phyloP scores from a whole-genome alignment of 805 yeast genomes.

The Schizosaccharomyces japonicus region DNA sequence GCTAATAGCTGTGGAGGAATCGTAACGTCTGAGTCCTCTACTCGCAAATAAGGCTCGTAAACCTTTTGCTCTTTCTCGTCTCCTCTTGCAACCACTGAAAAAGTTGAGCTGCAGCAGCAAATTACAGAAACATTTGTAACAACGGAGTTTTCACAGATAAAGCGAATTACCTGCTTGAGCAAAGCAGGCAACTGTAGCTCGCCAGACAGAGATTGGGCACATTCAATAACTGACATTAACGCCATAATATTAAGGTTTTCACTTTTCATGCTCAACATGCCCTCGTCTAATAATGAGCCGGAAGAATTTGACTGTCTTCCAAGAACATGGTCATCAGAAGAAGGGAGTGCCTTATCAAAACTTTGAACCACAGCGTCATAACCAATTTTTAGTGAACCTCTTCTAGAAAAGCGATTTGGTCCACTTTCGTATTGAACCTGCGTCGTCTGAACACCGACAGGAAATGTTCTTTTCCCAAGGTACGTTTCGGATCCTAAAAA shows the following conservation, averaged over 20 bases:
- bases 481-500: no score
- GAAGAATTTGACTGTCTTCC: no score
- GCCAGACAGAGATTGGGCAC: slow-evolving; percentile 11
- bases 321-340: no score
- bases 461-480: no score
- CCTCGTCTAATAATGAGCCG: no score
- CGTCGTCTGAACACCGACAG: no score
- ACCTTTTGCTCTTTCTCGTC: slow-evolving; percentile 8
- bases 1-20: neutral
- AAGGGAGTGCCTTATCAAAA: no score
- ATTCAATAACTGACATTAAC: slow-evolving; percentile 10
- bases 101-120: slow-evolving; percentile 7
- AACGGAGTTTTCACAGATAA: slow-evolving; percentile 10
- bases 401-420: no score
- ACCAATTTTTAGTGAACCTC: no score
- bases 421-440: no score
- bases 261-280: no score
- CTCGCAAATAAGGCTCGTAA: neutral
- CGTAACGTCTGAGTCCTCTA: neutral
- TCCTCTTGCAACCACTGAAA: slow-evolving; percentile 10
- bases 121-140: slow-evolving; percentile 10
- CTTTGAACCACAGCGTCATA: no score
- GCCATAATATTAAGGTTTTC: slow-evolving; percentile 10
- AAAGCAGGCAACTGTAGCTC: slow-evolving; percentile 11
- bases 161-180: slow-evolving; percentile 10